These are phyloP conservation scores for Apiospora kogelbergensis DNA, from an alignment of 2,329 filamentous ascomycete species.

Conservation along the genomic window DNA sequence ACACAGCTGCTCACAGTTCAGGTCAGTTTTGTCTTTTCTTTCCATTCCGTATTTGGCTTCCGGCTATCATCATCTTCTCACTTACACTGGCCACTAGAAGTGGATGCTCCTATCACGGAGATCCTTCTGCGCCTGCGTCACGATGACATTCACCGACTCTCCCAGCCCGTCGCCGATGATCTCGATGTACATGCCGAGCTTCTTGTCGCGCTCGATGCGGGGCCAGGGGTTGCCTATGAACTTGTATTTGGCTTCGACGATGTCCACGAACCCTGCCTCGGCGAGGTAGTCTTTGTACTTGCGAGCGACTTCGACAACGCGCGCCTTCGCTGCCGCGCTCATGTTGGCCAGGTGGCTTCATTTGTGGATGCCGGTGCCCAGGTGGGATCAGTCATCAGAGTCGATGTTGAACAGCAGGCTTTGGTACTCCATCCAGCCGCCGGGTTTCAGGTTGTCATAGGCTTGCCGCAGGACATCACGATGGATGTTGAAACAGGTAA, in stretches of 20 bases:
- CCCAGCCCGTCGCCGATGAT: neutral
- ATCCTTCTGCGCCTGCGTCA: conserved; percentile 10
- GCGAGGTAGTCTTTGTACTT: conserved; percentile 12
- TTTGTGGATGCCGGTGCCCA: conserved; percentile 6
- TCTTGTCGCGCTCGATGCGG: neutral
- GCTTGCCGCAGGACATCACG: neutral
- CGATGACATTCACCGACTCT: conserved; percentile 5
- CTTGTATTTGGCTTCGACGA: conserved; percentile 5
- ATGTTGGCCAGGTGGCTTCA: conserved; percentile 3
- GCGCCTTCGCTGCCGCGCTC: conserved; percentile 6
- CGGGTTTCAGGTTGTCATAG: conserved; percentile 7
- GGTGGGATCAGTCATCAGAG: conserved; percentile 8
- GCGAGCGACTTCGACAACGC: conserved; percentile 10
- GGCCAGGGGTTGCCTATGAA: conserved; percentile 11
- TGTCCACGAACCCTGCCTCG: conserved; percentile 11
- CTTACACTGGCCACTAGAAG: conserved; percentile 11
- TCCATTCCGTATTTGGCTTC: too few relatives aligned
- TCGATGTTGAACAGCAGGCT: conserved; percentile 7
- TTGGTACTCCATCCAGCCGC: conserved; percentile 15
- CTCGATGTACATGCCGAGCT: neutral
- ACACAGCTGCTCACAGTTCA: neutral
- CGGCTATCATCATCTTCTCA: neutral
- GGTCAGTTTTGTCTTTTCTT: neutral
- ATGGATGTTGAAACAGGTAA: conserved; percentile 11
- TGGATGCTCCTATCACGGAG: neutral